phyloP scores from a whole-genome alignment of 352 stramenopile genomes.

The Blastocystis sp. region DNA sequence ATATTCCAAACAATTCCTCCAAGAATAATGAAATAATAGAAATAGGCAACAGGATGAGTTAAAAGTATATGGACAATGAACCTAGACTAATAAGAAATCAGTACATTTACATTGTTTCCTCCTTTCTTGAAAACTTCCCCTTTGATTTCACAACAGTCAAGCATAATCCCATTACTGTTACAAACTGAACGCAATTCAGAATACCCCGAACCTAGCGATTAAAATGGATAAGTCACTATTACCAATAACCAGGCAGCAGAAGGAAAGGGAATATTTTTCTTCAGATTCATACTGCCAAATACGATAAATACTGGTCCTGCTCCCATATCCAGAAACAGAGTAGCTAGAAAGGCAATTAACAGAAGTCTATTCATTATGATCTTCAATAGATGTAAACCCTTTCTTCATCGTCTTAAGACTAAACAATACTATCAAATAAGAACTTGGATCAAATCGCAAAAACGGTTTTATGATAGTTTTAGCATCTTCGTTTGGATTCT shows the following conservation, averaged over 20 bases:
- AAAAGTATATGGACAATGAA: neutral
- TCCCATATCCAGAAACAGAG: conserved; percentile 48
- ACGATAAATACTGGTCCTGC: conserved; percentile 37
- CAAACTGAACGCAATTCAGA: conserved; percentile 30
- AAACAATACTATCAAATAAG: neutral
- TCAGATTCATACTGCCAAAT: conserved; percentile 26
- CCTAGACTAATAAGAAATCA: neutral
- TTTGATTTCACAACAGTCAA: neutral
- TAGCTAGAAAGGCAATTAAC: conserved; percentile 3
- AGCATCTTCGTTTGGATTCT: neutral
- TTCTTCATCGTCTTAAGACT: conserved; percentile 8
- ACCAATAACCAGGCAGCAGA: conserved; percentile 28
- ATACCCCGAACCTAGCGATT: neutral
- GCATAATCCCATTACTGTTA: conserved; percentile 32
- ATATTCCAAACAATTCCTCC: conserved; percentile 58
- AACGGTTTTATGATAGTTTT: neutral
- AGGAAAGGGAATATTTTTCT: neutral
- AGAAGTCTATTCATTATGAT: neutral
- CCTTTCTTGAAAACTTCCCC: conserved; percentile 16
- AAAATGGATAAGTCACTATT: neutral
- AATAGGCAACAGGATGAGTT: conserved; percentile 37
- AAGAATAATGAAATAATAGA: conserved; percentile 47
- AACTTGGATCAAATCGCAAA: too few species aligned
- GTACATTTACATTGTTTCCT: neutral
- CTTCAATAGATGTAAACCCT: neutral